Conservation (phyloP, 2,329 filamentous ascomycete species). For the Rutstroemia sp. region DNA sequence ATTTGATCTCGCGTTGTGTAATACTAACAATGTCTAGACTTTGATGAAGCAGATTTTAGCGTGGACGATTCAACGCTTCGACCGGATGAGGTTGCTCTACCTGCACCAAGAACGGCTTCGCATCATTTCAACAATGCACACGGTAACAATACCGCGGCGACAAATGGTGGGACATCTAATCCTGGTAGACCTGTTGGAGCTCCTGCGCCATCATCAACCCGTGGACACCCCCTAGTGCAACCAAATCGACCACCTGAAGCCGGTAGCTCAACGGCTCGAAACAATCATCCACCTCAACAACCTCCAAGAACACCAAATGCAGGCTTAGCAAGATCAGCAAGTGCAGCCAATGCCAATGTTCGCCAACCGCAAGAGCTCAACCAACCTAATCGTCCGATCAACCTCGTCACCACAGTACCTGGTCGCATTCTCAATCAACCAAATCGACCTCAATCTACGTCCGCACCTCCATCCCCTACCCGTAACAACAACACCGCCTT, state of each 20-base stretch:
- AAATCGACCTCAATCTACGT: constrained; percentile 17
- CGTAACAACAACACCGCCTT: constrained; percentile 3
- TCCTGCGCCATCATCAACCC: constrained; percentile 4
- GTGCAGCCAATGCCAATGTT: constrained; percentile 13
- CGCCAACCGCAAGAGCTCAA: constrained; percentile 16
- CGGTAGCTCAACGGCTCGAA: constrained; percentile 8
- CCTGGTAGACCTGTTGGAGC: constrained; percentile 25
- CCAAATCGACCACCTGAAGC: constrained; percentile 23
- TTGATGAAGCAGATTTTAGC: constrained; percentile 71
- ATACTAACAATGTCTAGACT: constrained; percentile 44
- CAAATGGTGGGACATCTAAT: constrained; percentile 15
- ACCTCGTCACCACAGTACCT: constrained; percentile 14
- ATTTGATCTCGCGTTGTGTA: constrained; percentile 26
- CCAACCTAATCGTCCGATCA: constrained; percentile 10
- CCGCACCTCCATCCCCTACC: constrained; percentile 19
- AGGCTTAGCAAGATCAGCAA: constrained; percentile 23
- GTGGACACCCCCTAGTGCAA: constrained; percentile 22
- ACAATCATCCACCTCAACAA: constrained; percentile 16
- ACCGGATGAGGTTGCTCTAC: constrained; percentile 67
- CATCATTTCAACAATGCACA: constrained; percentile 16
- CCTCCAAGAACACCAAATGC: constrained; percentile 28
- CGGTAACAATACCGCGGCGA: constrained; percentile 10
- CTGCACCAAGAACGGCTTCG: constrained; percentile 26
- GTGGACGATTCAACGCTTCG: constrained; percentile 57
- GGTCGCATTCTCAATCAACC: constrained; percentile 28